These are phyloP conservation scores for Xylariaceae sp. DNA, from an alignment of 2,329 filamentous ascomycete species.

Conservation along the genomic window DNA sequence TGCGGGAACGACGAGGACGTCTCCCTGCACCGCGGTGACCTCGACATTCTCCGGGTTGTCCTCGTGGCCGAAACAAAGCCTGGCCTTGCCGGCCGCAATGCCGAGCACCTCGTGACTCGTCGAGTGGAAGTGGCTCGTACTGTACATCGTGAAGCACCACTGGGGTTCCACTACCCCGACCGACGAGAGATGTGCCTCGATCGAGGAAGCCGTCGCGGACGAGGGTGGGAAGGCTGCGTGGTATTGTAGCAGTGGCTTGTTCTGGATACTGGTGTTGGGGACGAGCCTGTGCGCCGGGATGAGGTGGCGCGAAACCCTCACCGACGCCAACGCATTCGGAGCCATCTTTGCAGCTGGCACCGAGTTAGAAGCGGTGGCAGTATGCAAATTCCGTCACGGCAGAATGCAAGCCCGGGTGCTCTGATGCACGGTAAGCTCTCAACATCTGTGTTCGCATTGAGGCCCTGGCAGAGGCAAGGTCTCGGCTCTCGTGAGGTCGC, in stretches of 20 bases:
- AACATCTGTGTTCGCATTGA: too few species aligned
- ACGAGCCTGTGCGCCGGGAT: constrained; percentile 54
- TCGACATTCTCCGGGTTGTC: constrained; percentile 55
- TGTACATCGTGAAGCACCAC: constrained; percentile 68
- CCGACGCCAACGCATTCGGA: constrained; percentile 37
- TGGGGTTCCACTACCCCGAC: constrained; percentile 56
- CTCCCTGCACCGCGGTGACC: constrained; percentile 50
- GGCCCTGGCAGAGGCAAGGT: too few species aligned
- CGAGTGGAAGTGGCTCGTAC: constrained; percentile 61
- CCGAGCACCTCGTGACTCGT: constrained; percentile 64
- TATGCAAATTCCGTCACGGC: too few species aligned
- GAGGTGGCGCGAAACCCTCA: constrained; percentile 52
- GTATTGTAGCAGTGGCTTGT: constrained; percentile 63
- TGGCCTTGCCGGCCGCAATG: constrained; percentile 53
- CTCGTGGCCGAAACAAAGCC: constrained; percentile 63
- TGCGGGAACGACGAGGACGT: constrained; percentile 62
- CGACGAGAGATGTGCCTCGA: constrained; percentile 51
- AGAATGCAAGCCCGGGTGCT: too few species aligned
- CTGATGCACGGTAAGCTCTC: too few species aligned
- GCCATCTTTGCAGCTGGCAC: not conserved
- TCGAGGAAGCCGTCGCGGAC: constrained; percentile 32
- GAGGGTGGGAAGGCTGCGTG: constrained; percentile 48
- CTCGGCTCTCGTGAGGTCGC: too few species aligned
- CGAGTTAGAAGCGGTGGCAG: too few species aligned
- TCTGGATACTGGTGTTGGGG: constrained; percentile 62